These are phyloP conservation scores for Sphaerulina vaccinii DNA, from an alignment of 2,329 filamentous ascomycete species.

Conservation along the genomic window DNA sequence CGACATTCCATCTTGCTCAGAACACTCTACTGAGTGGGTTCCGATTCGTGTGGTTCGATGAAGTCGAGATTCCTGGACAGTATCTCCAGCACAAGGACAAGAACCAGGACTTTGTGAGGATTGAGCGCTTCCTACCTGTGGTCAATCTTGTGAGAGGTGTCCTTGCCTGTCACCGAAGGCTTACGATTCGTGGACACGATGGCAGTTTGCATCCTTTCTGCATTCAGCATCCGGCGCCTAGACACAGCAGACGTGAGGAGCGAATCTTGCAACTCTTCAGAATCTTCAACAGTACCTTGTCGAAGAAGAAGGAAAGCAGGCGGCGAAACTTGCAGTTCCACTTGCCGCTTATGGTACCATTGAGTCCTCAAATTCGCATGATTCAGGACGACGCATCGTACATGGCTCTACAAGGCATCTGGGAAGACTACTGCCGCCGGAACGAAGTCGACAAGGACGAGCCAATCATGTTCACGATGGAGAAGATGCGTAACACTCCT, in stretches of 20 bases:
- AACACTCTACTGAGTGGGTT: conserved; percentile 95
- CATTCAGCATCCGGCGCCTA: conserved; percentile 89
- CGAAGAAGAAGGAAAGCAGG: conserved; percentile 91
- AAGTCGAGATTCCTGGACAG: conserved; percentile 95
- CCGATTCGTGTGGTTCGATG: conserved; percentile 95
- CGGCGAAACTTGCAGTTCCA: conserved; percentile 95
- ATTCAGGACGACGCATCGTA: conserved; percentile 95
- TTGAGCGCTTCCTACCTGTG: conserved; percentile 92
- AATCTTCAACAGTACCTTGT: conserved; percentile 89
- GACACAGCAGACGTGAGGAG: conserved; percentile 91
- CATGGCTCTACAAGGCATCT: conserved; percentile 89
- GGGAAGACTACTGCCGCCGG: conserved; percentile 91
- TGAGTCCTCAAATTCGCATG: conserved; percentile 91
- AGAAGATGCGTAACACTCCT: conserved; percentile 74
- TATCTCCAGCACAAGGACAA: conserved; percentile 98
- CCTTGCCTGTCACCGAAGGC: conserved; percentile 83
- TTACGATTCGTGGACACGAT: conserved; percentile 96
- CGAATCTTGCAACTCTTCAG: conserved; percentile 94
- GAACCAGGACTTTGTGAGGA: conserved; percentile 97
- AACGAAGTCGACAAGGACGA: conserved; percentile 90
- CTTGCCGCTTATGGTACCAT: conserved; percentile 88
- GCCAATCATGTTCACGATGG: conserved; percentile 90
- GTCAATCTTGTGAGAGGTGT: conserved; percentile 90
- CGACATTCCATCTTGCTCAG: conserved; percentile 72
- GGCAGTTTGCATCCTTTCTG: conserved; percentile 96